Conservation (phyloP, 768 basidiomycete genomes). For the Vararia minispora region DNA sequence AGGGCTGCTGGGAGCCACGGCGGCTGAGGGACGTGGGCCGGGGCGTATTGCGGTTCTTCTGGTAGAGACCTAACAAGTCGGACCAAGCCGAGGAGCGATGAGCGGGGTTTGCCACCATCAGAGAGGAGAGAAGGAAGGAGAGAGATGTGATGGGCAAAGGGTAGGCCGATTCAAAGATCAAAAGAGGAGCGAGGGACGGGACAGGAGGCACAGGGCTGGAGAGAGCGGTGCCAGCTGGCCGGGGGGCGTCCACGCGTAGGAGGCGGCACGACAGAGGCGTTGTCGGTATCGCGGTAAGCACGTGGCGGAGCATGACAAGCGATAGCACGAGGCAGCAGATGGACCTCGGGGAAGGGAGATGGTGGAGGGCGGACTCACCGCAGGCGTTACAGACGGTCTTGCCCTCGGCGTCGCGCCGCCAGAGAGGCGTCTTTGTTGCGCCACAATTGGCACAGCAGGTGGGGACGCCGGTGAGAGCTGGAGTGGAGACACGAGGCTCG, state of each 20-base stretch:
- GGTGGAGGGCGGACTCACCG: conserved; percentile 47
- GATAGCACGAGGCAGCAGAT: conserved; percentile 18
- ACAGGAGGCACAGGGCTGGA: conserved; percentile 1
- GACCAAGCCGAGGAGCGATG: conserved; percentile 23
- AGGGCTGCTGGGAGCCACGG: conserved; percentile 17
- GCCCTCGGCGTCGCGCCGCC: conserved; percentile 74
- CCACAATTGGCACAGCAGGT: conserved; percentile 59
- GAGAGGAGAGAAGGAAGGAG: background rate
- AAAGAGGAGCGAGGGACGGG: conserved; percentile 8
- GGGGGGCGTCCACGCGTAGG: conserved; percentile 2
- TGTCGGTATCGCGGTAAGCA: conserved; percentile 17
- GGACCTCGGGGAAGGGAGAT: conserved; percentile 22
- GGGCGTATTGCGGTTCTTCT: conserved; percentile 70
- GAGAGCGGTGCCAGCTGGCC: conserved; percentile 6
- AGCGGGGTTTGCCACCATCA: conserved; percentile 14
- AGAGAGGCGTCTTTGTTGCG: conserved; percentile 69
- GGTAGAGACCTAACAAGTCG: conserved; percentile 59
- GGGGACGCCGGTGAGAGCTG: background rate
- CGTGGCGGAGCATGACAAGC: conserved; percentile 23
- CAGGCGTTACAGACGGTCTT: conserved; percentile 85
- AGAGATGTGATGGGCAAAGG: conserved; percentile 2
- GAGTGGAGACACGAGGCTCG: no score
- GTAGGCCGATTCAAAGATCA: conserved; percentile 13
- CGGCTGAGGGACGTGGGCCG: conserved; percentile 51
- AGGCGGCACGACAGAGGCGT: conserved; percentile 15